phyloP scores from a whole-genome alignment of 805 yeast species.

The Yamadazyma akitaensis region DNA sequence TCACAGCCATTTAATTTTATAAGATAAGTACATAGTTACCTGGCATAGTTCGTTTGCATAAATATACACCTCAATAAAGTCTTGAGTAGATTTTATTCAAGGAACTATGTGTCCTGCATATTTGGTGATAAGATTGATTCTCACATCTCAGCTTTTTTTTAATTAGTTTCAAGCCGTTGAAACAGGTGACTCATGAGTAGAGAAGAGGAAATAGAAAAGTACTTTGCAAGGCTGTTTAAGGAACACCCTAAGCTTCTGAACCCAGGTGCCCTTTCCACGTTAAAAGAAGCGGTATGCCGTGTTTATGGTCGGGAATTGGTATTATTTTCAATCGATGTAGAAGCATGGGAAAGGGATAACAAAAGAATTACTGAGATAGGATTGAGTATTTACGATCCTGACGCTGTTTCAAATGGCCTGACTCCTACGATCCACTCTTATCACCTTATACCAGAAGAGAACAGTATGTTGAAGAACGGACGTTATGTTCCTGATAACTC shows the following conservation, averaged over 20 bases:
- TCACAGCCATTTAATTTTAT: conserved; percentile 2
- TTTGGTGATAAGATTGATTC: neutral
- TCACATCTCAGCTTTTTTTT: neutral
- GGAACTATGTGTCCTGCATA: neutral
- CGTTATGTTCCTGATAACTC: conserved; percentile 53
- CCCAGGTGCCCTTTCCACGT: neutral
- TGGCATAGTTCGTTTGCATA: neutral
- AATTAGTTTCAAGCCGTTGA: no score
- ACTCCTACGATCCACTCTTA: conserved; percentile 40
- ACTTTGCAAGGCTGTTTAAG: conserved; percentile 6
- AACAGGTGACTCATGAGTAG: neutral
- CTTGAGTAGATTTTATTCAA: no score
- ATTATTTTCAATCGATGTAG: conserved; percentile 52
- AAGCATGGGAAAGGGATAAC: conserved; percentile 50
- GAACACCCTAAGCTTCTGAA: conserved; percentile 10
- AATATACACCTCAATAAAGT: neutral
- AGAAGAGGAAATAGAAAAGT: conserved; percentile 4
- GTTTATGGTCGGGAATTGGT: conserved; percentile 23
- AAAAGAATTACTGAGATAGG: conserved; percentile 54
- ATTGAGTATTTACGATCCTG: conserved; percentile 53
- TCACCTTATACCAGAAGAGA: conserved; percentile 46
- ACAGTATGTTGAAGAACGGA: conserved; percentile 44
- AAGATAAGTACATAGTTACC: neutral
- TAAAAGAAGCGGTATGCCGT: conserved; percentile 12
- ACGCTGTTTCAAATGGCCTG: conserved; percentile 36